Evolutionary conservation across 805 yeast genomes (phyloP), one percentile per base, ranked within the genome.

Genomic region (Ogataea naganishii): DNA sequence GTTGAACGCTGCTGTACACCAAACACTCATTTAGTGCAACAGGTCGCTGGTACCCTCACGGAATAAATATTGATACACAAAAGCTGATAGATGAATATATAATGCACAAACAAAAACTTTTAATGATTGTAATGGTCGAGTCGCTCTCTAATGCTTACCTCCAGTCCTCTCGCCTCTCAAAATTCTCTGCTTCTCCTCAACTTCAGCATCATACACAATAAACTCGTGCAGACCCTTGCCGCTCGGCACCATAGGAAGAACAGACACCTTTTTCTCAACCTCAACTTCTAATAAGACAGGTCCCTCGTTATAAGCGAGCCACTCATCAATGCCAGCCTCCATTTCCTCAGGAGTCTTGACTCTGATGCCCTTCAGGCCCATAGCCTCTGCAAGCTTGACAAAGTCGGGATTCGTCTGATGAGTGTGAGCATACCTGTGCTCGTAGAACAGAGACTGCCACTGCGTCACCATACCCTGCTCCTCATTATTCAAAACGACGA

Each of bases 381-480:
- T 86, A 27, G 96, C 80, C 29, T 92, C 96, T 14, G 95, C 94
- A 33, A 92, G 67, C 59, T 82, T 83, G 68, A 84, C 74, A 55
- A 88, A 92, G 60, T 92, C 80, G 34, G 98, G 98, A 60, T 92
- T 92, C 35, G 71, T 54, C 65, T 92, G 98, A 63, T 92, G 97
- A 15, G 98, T 89, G 62, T 92, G 97, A n/a, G 96, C 72, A 59
- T 84, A 92, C 62, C 98, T 77, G 62, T 89, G 89, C 58, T 89
- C 95, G 62, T 92, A 92, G 69, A 92, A 92, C 38, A 92, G 66
- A 9, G 96, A 81, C 66, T 92, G 98, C 98, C 98, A 92, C 61
- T 92, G 98, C 10, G 97, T 89, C 33, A 92, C 98, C 98, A 92
- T 92, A 54, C 98, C 98, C 66, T 92, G 98, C 66, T 92, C 98